Evolutionary conservation across 495 filamentous ascomycete genomes (phyloP), one percentile per base, ranked within the genome.

Genomic region (Geopyxis carbonaria): DNA sequence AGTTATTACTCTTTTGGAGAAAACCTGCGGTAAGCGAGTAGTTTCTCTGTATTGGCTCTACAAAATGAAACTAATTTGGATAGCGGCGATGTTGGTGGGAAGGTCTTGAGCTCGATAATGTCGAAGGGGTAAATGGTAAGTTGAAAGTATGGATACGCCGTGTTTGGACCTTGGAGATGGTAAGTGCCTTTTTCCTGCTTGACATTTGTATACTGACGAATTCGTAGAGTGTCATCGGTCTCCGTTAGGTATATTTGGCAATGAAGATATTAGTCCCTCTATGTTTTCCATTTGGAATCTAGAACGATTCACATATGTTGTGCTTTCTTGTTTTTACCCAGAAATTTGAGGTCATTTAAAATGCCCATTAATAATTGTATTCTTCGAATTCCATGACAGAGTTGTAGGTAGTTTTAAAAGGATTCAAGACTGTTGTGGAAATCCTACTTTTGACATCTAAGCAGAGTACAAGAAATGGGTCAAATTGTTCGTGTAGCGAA

Each of bases 161-260:
- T 51, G 89, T 99, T 43, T 99, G 89, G 89, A 99, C 89, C 43
- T 65, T 99, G 41, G 89, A 99, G 70, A 99, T 99, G 89, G 76
- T 80, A 60, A 55, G 69, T 48, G 13, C 9, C 20, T 34, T 28
- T 28, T 9, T 45, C 19, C 33, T 8, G 13, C n/a, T 21, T 24
- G n/a, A n/a, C 22, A 34, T 19, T 15, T 44, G 15, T 41, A 16
- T n/a, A 22, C 20, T 22, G n/a, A n/a, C n/a, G n/a, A n/a, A n/a
- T n/a, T n/a, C n/a, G n/a, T 45, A 76, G 72, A 89, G 82, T 59
- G 83, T 92, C 27, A 92, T 92, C 57, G 83, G 83, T 34, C 66
- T 92, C 46, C 76, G 82, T 63, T 89, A 63, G 40, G 48, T 2
- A 41, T 10, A 19, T 22, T 30, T 5, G 31, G 8, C 16, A 39